Conservation (phyloP, 2,329 filamentous ascomycete genomes). For the Exophiala viscosa region DNA sequence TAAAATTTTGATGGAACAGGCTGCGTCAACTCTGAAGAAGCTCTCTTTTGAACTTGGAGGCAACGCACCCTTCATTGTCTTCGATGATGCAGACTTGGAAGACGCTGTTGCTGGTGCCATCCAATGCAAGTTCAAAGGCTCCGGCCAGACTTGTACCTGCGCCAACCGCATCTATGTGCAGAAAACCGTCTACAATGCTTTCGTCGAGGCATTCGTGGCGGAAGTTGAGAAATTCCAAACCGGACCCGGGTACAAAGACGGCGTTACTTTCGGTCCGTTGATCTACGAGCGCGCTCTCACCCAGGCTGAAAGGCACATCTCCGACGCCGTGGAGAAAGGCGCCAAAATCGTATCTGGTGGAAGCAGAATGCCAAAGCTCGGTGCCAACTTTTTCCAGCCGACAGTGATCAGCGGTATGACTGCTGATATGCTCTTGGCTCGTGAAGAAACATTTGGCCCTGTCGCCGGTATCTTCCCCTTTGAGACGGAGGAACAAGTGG, state of each 20-base stretch:
- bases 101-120: not conserved
- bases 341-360: slow-evolving; percentile 56
- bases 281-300: slow-evolving; percentile 55
- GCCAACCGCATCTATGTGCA: slow-evolving; percentile 64
- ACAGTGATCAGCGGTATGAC: slow-evolving; percentile 52
- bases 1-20: slow-evolving; percentile 57
- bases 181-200: slow-evolving; percentile 57
- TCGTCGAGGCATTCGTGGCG: slow-evolving; percentile 59
- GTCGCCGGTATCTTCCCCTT: slow-evolving; percentile 61
- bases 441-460: slow-evolving; percentile 46
- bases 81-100: slow-evolving; percentile 60
- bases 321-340: slow-evolving; percentile 55
- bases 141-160: slow-evolving; percentile 64
- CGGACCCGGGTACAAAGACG: slow-evolving; percentile 35
- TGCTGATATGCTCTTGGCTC: slow-evolving; percentile 41
- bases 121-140: slow-evolving; percentile 24
- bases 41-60: slow-evolving; percentile 61
- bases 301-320: slow-evolving; percentile 55
- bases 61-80: slow-evolving; percentile 61
- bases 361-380: slow-evolving; percentile 43
- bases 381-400: slow-evolving; percentile 61
- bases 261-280: slow-evolving; percentile 56
- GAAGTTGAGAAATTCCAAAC: slow-evolving; percentile 44
- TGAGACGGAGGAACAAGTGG: slow-evolving; percentile 21
- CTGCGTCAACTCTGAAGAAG: slow-evolving; percentile 59